Conservation (phyloP, 176 grass and related monocot genomes). For the Eleusine indica region DNA sequence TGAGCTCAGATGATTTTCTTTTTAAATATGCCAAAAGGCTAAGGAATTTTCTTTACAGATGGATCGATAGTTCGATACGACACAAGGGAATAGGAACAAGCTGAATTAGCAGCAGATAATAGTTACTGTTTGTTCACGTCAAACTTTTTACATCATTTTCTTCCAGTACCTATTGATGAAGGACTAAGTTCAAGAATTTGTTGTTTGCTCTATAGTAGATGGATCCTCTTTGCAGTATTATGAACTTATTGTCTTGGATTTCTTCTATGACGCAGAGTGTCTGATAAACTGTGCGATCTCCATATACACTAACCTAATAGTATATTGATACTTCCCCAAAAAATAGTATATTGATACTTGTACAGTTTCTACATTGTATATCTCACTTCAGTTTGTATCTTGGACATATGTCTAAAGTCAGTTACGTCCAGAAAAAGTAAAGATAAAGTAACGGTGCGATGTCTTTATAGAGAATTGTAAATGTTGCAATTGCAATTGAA, state of each 20-base stretch:
- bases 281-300: neutral
- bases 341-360: neutral
- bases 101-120: neutral
- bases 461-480: neutral
- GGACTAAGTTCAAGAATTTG: neutral
- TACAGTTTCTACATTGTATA: neutral
- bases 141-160: neutral
- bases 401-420: neutral
- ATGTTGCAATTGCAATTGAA: neutral
- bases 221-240: neutral
- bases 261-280: neutral
- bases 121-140: neutral
- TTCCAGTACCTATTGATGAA: neutral
- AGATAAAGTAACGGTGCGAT: neutral
- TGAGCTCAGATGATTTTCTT: neutral
- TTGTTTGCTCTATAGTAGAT: neutral
- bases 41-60: neutral
- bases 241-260: neutral
- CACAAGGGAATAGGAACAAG: neutral
- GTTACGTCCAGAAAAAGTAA: neutral
- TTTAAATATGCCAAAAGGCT: neutral
- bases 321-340: neutral
- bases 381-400: neutral
- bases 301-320: neutral
- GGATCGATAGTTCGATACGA: neutral